Conservation (phyloP, 305 asterid species). For the Withania somnifera region DNA sequence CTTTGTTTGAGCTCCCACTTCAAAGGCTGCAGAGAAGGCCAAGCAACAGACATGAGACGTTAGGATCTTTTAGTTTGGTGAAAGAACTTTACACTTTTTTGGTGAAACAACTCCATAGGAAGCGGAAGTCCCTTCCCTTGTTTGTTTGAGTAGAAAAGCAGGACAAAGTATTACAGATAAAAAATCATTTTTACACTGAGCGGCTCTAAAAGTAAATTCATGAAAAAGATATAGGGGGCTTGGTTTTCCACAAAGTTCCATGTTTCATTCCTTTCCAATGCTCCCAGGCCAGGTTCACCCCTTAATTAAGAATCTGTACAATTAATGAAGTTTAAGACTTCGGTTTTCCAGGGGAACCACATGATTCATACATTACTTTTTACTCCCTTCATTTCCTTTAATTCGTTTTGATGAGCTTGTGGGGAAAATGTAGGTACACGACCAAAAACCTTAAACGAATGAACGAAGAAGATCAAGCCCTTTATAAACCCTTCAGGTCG, state of each 20-base stretch:
- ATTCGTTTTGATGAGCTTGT: not conserved
- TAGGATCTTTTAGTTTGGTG: not conserved
- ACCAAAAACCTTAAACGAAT: not conserved
- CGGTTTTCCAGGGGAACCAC: not conserved
- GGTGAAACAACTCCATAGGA: not conserved
- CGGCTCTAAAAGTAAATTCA: not conserved
- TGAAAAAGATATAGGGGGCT: not conserved
- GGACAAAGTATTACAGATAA: not conserved
- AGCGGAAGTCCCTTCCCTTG: not conserved
- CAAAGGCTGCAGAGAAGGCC: conserved; percentile 50
- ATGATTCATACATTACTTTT: not conserved
- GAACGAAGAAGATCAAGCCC: not conserved
- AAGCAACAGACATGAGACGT: not conserved
- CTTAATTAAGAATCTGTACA: not conserved
- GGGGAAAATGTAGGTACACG: not conserved
- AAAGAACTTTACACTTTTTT: not conserved
- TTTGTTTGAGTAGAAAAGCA: not conserved
- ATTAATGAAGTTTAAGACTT: not conserved
- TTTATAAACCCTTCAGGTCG: not conserved
- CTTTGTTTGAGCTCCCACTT: conserved; percentile 95
- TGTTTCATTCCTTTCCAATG: not conserved
- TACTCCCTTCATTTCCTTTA: not conserved
- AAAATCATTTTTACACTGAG: not conserved
- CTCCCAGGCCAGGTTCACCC: not conserved
- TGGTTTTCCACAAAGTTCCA: not conserved